Evolutionary conservation across 352 stramenopile species (phyloP).

Genomic region (Pythium aphanidermatum): DNA sequence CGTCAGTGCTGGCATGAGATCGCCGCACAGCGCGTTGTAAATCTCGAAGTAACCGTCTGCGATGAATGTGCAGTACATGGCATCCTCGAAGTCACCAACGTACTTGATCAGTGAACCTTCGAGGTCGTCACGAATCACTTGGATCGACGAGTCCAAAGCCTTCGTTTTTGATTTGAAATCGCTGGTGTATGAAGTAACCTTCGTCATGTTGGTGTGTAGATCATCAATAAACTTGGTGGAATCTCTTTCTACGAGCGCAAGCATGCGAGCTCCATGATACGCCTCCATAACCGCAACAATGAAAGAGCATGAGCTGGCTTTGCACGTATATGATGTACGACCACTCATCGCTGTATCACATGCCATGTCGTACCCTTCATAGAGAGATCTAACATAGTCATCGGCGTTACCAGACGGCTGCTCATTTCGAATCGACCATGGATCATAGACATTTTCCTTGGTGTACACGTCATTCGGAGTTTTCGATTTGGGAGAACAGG

Average conservation of each 20-base stretch:
- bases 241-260: constrained; percentile 16
- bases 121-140: constrained; percentile 34
- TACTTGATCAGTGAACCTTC: constrained; percentile 40
- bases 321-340: background rate
- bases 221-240: constrained; percentile 23
- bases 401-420: background rate
- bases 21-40: constrained; percentile 41
- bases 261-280: constrained; percentile 11
- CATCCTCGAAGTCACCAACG: constrained; percentile 44
- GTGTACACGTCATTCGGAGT: constrained; percentile 21
- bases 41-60: constrained; percentile 37
- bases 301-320: constrained; percentile 12
- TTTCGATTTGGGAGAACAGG: too few species aligned
- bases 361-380: background rate
- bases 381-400: constrained; percentile 19
- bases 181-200: constrained; percentile 21
- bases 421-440: constrained; percentile 15
- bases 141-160: constrained; percentile 29
- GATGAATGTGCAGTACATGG: constrained; percentile 64
- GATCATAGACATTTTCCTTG: constrained; percentile 21
- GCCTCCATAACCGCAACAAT: constrained; percentile 3
- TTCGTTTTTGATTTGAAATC: constrained; percentile 44
- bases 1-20: constrained; percentile 60
- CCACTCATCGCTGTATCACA: background rate
- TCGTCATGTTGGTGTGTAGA: constrained; percentile 26